Conservation (phyloP, 345 rosid species). For the Boechera stricta region DNA sequence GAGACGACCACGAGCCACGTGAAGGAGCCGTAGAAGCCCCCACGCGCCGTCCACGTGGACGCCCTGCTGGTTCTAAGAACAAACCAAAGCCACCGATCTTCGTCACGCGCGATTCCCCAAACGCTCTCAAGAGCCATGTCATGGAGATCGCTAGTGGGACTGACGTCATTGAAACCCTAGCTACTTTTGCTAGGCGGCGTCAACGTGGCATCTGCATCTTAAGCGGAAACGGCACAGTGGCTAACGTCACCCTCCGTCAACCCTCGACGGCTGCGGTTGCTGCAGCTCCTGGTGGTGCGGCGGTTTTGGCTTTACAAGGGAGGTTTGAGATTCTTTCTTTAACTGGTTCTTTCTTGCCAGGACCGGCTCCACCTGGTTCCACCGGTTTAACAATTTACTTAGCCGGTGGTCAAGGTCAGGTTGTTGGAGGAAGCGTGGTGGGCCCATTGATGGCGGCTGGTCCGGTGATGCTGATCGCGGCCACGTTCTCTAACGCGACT, state of each 20-base stretch:
- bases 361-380: constrained; percentile 58
- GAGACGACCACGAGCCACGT: constrained; percentile 61
- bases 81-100: constrained; percentile 71
- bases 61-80: constrained; percentile 68
- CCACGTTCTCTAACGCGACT: constrained; percentile 58
- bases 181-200: constrained; percentile 61
- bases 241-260: constrained; percentile 70
- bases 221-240: constrained; percentile 67
- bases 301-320: constrained; percentile 59
- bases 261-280: constrained; percentile 35
- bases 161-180: constrained; percentile 62
- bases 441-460: constrained; percentile 55
- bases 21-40: constrained; percentile 68
- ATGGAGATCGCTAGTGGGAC: constrained; percentile 69
- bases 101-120: constrained; percentile 73
- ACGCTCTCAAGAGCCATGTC: constrained; percentile 69
- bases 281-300: constrained; percentile 33
- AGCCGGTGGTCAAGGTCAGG: constrained; percentile 62
- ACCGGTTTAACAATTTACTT: constrained; percentile 57
- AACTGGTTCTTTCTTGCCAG: constrained; percentile 56
- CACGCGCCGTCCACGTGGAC: constrained; percentile 69
- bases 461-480: constrained; percentile 58
- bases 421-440: constrained; percentile 58
- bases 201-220: constrained; percentile 67
- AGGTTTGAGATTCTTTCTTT: constrained; percentile 57